Conservation (phyloP, 805 yeast species). For the Kodamaea nitidulidarum region DNA sequence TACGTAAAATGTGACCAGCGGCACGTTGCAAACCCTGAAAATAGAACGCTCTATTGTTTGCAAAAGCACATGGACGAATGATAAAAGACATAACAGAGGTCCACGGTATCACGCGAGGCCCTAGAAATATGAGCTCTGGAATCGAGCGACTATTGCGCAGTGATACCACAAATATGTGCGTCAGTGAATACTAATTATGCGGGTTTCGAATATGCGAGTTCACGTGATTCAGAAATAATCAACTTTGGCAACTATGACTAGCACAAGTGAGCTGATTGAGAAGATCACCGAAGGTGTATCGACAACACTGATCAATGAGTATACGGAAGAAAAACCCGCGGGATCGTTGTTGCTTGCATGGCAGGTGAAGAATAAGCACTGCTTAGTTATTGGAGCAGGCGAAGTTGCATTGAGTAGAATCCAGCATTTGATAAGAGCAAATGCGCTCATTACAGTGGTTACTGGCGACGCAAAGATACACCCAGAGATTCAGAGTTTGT, state of each 20-base stretch:
- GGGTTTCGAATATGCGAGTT: neutral
- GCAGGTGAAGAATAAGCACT: conserved; percentile 64
- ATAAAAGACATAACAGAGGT: too few relatives aligned
- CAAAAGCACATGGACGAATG: too few relatives aligned
- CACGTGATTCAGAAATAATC: conserved; percentile 1
- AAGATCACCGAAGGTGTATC: conserved; percentile 3
- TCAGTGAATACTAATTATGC: neutral
- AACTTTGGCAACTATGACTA: neutral
- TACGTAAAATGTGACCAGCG: too few relatives aligned
- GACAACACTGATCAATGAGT: conserved; percentile 1
- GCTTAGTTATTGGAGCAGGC: conserved; percentile 74
- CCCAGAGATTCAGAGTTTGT: conserved; percentile 24
- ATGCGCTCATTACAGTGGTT: conserved; percentile 66
- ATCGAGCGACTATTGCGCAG: too few relatives aligned
- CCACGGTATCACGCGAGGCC: too few relatives aligned
- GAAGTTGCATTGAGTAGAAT: conserved; percentile 74
- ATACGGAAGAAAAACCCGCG: conserved; percentile 25
- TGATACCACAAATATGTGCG: too few relatives aligned
- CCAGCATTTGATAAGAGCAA: conserved; percentile 61
- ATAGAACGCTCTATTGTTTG: too few relatives aligned
- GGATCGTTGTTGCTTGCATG: conserved; percentile 68
- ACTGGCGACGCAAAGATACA: conserved; percentile 34
- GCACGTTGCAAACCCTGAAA: too few relatives aligned
- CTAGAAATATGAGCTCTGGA: too few relatives aligned
- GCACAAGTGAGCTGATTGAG: neutral